Evolutionary conservation across 495 filamentous ascomycete genomes (phyloP), one percentile per base, ranked within the genome.

Genomic region (Annulohypoxylon bovei): DNA sequence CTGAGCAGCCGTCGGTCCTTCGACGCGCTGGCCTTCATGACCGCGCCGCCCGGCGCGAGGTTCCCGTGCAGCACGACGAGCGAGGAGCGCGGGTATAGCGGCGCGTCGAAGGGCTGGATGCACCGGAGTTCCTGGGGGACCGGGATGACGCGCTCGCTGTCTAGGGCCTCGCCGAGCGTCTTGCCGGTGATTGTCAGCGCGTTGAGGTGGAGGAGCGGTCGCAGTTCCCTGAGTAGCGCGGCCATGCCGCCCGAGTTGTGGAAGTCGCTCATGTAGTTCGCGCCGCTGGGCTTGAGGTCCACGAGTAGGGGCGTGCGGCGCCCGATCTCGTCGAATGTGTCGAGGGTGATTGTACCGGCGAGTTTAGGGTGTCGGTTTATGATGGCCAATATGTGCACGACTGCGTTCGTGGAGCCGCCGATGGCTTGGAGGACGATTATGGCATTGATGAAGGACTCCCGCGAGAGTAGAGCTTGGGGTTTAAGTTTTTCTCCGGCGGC

Each of bases 191-290:
- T 78, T 0, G 88, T 91, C 75, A 82, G 49, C 0, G 88, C 88
- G 40, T 83, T 78, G 0, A 90, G 81, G 46, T 88, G 78, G 0
- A 92, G 80, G 0, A 91, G 80, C 0, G 88, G 89, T 6, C 81
- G 77, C 2, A 92, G 78, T 3, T 81, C 80, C 52, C 86, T 81
- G 8, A 91, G 66, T 0, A 92, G 74, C 4, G 85, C 84, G 22
- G 82, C 65, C 87, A 91, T 91, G 44, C 89, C 89, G 6, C 89
- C 89, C 0, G 88, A 85, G 71, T 88, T 86, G 72, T 92, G 89
- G 67, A 92, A 90, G 67, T 92, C 88, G 35, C 85, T 87, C 89
- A 91, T 91, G 77, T 92, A 92, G 60, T 90, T 89, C 16, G 87
- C 81, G 4, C 89, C 88, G 62, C 87, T 89, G 4, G 89, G 89